Evolutionary conservation across 768 basidiomycete genomes (phyloP), one percentile per base, ranked within the genome.

Genomic region (Suillus occidentalis): DNA sequence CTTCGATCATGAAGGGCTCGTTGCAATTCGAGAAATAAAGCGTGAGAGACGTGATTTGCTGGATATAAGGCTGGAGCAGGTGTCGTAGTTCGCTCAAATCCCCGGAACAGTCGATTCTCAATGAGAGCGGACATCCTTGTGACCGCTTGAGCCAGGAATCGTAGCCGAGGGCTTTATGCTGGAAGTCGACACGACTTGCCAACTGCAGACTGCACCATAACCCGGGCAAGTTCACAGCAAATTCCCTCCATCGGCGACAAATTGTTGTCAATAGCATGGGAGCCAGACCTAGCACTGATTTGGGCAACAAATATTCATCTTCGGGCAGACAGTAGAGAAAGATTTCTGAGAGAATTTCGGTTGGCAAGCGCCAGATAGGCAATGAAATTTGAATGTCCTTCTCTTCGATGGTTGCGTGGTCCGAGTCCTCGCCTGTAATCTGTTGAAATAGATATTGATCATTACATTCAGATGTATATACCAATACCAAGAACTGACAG

Each of bases 121-220:
- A 49, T 10, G 47, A 49, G n/a, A 49, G 47, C 0, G 12, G 47
- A 22, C 6, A 22, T 22, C 47, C 47, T 53, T 5, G 6, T 3
- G 52, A 53, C 5, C 52, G 28, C 52, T 53, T 18, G 16, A 53
- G 52, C 28, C 16, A 53, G 1, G 16, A 18, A 25, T 31, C 16
- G 16, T 31, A 52, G 28, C 28, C 16, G 7, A 28, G 16, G 4
- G 25, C 14, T 52, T 63, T 65, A 47, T 62, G 70, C 39, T 62
- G 56, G 8, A 49, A 61, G 22, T 42, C 47, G 59, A 49, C 6
- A 36, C 59, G 61, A 37, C 57, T 12, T n/a, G n/a, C 4, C 45
- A 76, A 67, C 8, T 16, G 14, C 14, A 86, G 81, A 1, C 79
- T 77, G 16, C 81, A 78, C 85, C 85, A 86, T 28, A 86, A 70